Evolutionary conservation across 768 basidiomycete species (phyloP).

Genomic region (Suillus subaureus): DNA sequence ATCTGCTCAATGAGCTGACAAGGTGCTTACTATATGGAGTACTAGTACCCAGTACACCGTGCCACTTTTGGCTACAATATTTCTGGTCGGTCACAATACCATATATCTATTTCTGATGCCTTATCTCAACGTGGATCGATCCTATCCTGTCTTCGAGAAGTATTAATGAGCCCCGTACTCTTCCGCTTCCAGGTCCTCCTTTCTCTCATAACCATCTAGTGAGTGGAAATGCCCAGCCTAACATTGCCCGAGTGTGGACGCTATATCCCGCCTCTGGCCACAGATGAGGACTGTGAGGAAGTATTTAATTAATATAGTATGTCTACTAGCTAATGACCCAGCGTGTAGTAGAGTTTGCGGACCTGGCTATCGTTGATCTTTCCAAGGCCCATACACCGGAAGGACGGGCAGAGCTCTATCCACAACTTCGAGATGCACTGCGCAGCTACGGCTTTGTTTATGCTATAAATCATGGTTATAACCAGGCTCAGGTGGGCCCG

Average conservation of each 20-base stretch:
- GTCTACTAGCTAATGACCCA: background rate
- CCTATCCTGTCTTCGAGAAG: background rate
- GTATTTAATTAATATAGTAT: background rate
- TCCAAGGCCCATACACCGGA: conserved; percentile 10
- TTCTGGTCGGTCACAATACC: background rate
- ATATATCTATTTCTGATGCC: background rate
- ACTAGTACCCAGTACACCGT: too few relatives aligned
- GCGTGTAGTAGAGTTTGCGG: conserved; percentile 11
- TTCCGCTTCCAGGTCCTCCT: background rate
- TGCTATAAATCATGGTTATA: conserved; percentile 51
- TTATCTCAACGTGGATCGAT: background rate
- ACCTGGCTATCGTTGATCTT: conserved; percentile 10
- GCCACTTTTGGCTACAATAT: too few relatives aligned
- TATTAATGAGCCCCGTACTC: background rate
- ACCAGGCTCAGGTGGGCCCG: conserved; percentile 38
- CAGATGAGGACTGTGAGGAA: conserved; percentile 6
- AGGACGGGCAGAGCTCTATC: conserved; percentile 12
- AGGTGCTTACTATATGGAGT: too few relatives aligned
- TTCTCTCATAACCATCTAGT: background rate
- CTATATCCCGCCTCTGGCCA: conserved; percentile 10
- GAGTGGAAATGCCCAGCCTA: conserved; percentile 8
- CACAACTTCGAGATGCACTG: conserved; percentile 9
- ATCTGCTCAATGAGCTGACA: too few relatives aligned
- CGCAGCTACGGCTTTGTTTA: conserved; percentile 45
- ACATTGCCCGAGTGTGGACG: conserved; percentile 8